Conservation (phyloP, 1,284 basidiomycete genomes). For the Cryptococcus sp. region DNA sequence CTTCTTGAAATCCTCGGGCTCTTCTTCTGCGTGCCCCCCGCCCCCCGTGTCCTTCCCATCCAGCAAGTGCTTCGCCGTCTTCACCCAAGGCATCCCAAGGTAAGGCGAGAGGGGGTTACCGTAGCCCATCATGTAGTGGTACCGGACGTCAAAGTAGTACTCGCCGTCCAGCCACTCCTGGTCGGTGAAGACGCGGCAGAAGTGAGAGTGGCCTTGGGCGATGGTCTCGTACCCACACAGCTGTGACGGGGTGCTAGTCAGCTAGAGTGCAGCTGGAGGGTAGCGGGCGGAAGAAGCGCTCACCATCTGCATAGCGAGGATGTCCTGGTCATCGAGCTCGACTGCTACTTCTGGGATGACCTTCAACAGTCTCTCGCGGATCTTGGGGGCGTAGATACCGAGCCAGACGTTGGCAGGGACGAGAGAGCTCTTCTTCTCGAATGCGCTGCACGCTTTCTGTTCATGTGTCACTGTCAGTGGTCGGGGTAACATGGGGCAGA, state of each 20-base stretch:
- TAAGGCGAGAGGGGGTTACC: constrained; percentile 45
- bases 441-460: constrained; percentile 51
- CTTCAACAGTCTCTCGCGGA: constrained; percentile 34
- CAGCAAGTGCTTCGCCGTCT: constrained; percentile 47
- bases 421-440: constrained; percentile 49
- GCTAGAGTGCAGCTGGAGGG: background rate
- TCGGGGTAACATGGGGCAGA: background rate
- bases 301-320: constrained; percentile 50
- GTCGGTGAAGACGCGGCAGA: constrained; percentile 48
- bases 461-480: background rate
- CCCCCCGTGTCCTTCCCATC: constrained; percentile 36
- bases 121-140: constrained; percentile 51
- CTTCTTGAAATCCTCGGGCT: constrained; percentile 12
- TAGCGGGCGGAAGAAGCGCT: constrained; percentile 8
- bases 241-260: constrained; percentile 13
- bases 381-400: constrained; percentile 36
- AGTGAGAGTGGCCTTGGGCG: constrained; percentile 39
- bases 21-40: constrained; percentile 3
- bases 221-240: constrained; percentile 52
- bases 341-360: constrained; percentile 32
- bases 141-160: constrained; percentile 49
- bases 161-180: constrained; percentile 48
- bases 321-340: constrained; percentile 44
- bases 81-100: constrained; percentile 51
- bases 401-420: constrained; percentile 48